These are phyloP conservation scores for Dittrichia graveolens DNA, from an alignment of 129 eudicot genomes.

Conservation along the genomic window DNA sequence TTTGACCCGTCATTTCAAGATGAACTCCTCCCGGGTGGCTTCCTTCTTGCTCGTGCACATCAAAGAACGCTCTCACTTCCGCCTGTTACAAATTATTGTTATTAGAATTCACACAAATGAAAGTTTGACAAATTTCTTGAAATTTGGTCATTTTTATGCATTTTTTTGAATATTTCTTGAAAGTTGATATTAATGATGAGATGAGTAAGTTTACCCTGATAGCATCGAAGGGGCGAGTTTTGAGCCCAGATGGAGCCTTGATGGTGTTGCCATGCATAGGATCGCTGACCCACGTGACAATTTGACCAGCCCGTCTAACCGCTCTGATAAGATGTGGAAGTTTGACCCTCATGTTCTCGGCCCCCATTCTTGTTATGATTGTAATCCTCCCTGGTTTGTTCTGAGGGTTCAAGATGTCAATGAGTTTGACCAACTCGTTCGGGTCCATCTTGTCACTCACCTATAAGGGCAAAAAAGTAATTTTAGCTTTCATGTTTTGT, in stretches of 20 bases:
- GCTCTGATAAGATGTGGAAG: constrained; percentile 95
- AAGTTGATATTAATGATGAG: not conserved
- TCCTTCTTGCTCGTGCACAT: constrained; percentile 98
- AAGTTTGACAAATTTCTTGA: not conserved
- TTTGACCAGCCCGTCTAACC: constrained; percentile 81
- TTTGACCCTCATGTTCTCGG: constrained; percentile 96
- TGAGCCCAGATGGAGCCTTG: constrained; percentile 91
- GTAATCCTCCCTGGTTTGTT: constrained; percentile 95
- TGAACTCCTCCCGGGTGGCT: constrained; percentile 96
- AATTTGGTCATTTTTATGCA: too few relatives aligned
- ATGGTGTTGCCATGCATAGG: constrained; percentile 99
- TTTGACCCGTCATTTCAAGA: constrained; percentile 97
- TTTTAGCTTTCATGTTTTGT: constrained; percentile 5
- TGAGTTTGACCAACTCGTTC: constrained; percentile 76
- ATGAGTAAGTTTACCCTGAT: constrained; percentile 62
- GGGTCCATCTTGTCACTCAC: constrained; percentile 98
- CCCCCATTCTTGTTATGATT: constrained; percentile 91
- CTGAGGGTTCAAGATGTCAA: constrained; percentile 85
- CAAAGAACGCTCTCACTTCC: constrained; percentile 93
- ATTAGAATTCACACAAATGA: constrained; percentile 12
- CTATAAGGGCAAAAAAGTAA: constrained; percentile 43
- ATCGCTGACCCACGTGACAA: constrained; percentile 95
- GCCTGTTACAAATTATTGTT: constrained; percentile 48
- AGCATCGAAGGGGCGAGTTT: constrained; percentile 93
- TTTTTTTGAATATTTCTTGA: not conserved